Evolutionary conservation across 108 stramenopile genomes (phyloP).

Genomic region (Skeletonema potamos): DNA sequence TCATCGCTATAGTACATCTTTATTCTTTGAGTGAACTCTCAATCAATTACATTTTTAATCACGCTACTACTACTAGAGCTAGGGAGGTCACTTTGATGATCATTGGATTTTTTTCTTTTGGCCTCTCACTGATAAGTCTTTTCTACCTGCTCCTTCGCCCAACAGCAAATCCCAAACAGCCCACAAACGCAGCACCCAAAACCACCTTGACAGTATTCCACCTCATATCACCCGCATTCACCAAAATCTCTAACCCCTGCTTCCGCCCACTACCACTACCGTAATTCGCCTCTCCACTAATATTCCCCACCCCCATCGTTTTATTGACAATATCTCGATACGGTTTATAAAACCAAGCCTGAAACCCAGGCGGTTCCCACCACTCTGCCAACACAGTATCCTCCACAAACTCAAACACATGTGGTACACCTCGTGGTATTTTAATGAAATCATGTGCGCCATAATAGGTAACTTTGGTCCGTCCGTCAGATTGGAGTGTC

Average conservation of each 20-base stretch:
- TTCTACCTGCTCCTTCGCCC: not conserved
- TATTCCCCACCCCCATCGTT: not conserved
- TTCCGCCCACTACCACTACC: too few species aligned
- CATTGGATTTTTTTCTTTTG: too few species aligned
- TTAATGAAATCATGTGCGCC: slow-evolving; percentile 23
- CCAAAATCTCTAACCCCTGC: slow-evolving; percentile 10
- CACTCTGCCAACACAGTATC: slow-evolving; percentile 57
- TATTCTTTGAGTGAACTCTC: too few species aligned
- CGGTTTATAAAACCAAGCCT: slow-evolving; percentile 55
- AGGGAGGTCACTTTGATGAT: too few species aligned
- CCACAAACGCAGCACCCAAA: not conserved
- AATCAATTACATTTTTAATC: too few species aligned
- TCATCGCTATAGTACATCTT: too few species aligned
- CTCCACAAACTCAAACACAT: slow-evolving; percentile 60
- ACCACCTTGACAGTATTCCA: not conserved
- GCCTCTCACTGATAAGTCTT: too few species aligned
- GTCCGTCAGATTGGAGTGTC: slow-evolving; percentile 38
- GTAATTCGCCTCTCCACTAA: not conserved
- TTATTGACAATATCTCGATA: slow-evolving; percentile 55
- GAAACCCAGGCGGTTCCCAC: slow-evolving; percentile 48
- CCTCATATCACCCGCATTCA: not conserved
- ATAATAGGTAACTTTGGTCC: slow-evolving; percentile 29
- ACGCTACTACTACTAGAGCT: too few species aligned
- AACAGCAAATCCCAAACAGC: slow-evolving; percentile 1
- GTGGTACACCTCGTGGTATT: slow-evolving; percentile 49